phyloP scores from a whole-genome alignment of 495 filamentous ascomycete genomes.

The Penicillium verhagenii region DNA sequence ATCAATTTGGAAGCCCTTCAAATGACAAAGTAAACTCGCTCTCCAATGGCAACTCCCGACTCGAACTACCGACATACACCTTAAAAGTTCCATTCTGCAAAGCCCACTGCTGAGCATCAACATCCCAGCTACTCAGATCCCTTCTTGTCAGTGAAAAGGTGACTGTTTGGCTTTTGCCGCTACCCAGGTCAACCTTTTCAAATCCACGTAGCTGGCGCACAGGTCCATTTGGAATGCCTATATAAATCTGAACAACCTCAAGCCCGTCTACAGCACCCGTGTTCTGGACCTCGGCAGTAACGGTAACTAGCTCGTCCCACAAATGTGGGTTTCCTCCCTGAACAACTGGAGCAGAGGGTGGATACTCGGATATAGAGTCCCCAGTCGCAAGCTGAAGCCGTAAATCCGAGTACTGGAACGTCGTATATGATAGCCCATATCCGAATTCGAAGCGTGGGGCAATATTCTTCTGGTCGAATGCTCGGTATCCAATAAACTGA shows the following conservation, averaged over 20 bases:
- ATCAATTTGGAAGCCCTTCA: too few species aligned
- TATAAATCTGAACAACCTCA: conserved; percentile 61
- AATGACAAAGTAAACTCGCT: too few species aligned
- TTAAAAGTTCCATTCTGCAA: neutral
- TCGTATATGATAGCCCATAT: conserved; percentile 77
- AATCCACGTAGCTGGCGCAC: conserved; percentile 64
- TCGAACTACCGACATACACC: neutral
- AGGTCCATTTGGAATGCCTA: conserved; percentile 44
- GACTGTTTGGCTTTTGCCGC: neutral
- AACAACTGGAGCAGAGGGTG: conserved; percentile 23
- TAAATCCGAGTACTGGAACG: conserved; percentile 63
- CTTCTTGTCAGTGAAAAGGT: neutral
- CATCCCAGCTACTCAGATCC: neutral
- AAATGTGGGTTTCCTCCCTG: conserved; percentile 59
- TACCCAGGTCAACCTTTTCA: conserved; percentile 15
- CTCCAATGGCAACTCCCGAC: neutral
- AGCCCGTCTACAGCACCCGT: conserved; percentile 48
- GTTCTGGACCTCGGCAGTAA: conserved; percentile 52
- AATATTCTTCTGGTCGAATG: conserved; percentile 65
- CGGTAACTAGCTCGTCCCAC: conserved; percentile 54
- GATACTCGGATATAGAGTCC: neutral
- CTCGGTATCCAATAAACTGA: conserved; percentile 75
- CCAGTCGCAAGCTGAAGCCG: conserved; percentile 3
- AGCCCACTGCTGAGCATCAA: neutral
- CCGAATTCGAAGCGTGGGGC: conserved; percentile 73